phyloP scores from a whole-genome alignment of 2,329 filamentous ascomycete genomes.

The Colletotrichum noveboracense region DNA sequence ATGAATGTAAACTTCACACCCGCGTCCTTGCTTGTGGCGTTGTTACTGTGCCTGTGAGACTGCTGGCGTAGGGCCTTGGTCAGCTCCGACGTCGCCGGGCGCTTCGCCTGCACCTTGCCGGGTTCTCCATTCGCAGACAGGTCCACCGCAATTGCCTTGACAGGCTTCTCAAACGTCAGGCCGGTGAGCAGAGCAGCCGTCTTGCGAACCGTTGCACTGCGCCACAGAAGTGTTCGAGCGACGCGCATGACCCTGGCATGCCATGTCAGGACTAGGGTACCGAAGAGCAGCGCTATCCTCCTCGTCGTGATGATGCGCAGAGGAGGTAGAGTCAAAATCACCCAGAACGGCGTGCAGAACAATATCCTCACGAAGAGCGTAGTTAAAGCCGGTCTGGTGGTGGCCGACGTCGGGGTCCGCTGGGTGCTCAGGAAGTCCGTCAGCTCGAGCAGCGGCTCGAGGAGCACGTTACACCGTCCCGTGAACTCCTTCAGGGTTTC shows the following conservation, averaged over 20 bases:
- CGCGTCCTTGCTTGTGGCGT: slow-evolving; percentile 61
- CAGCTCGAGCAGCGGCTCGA: slow-evolving; percentile 86
- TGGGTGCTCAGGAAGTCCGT: slow-evolving; percentile 95
- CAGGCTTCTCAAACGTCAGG: slow-evolving; percentile 68
- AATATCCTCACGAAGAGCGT: slow-evolving; percentile 89
- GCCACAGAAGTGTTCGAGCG: slow-evolving; percentile 87
- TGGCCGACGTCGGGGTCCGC: slow-evolving; percentile 87
- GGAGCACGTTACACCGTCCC: slow-evolving; percentile 85
- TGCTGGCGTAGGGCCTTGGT: slow-evolving; percentile 47
- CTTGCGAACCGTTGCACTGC: slow-evolving; percentile 76
- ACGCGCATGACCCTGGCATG: slow-evolving; percentile 88
- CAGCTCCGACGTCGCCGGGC: slow-evolving; percentile 48
- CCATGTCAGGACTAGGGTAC: slow-evolving; percentile 88
- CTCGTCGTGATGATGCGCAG: slow-evolving; percentile 86
- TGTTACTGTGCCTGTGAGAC: slow-evolving; percentile 26
- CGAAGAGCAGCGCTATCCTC: slow-evolving; percentile 82
- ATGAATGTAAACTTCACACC: slow-evolving; percentile 97
- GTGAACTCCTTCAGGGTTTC: slow-evolving; percentile 92
- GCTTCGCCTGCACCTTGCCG: slow-evolving; percentile 31
- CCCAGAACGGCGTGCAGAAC: slow-evolving; percentile 88
- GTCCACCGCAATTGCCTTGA: slow-evolving; percentile 31
- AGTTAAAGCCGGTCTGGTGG: slow-evolving; percentile 87
- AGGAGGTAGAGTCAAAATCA: slow-evolving; percentile 80
- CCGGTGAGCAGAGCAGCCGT: slow-evolving; percentile 79
- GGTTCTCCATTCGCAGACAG: neutral